These are phyloP conservation scores for Didymella pomorum DNA, from an alignment of 2,329 filamentous ascomycete genomes.

Conservation along the genomic window DNA sequence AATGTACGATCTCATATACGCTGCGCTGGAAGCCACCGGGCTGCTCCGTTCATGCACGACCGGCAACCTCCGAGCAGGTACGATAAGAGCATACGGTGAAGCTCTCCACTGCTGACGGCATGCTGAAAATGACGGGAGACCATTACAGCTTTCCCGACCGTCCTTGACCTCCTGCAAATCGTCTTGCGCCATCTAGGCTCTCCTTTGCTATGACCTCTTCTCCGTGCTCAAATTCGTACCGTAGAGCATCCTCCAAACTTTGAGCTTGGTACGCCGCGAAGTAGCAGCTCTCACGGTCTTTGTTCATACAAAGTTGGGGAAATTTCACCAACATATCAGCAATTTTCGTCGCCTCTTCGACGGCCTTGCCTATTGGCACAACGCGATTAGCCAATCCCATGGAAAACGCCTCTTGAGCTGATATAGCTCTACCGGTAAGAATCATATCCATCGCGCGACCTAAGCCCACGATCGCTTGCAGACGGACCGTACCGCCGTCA, in stretches of 20 bases:
- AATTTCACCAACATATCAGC: slow-evolving; percentile 59
- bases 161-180: slow-evolving; percentile 53
- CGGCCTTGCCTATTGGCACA: slow-evolving; percentile 59
- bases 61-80: neutral
- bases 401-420: slow-evolving; percentile 58
- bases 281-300: slow-evolving; percentile 59
- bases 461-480: slow-evolving; percentile 61
- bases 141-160: slow-evolving; percentile 46
- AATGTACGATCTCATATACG: neutral
- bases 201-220: slow-evolving; percentile 55
- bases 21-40: neutral
- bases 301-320: slow-evolving; percentile 62
- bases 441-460: slow-evolving; percentile 65
- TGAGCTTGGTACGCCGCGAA: slow-evolving; percentile 59
- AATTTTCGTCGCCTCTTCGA: slow-evolving; percentile 56
- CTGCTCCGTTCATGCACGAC: neutral
- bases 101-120: neutral
- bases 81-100: slow-evolving; percentile 2
- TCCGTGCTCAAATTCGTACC: slow-evolving; percentile 58
- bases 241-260: slow-evolving; percentile 61
- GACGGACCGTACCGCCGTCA: slow-evolving; percentile 62
- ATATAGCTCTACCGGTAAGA: slow-evolving; percentile 61
- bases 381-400: slow-evolving; percentile 64
- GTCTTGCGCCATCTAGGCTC: slow-evolving; percentile 53
- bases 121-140: neutral